These are phyloP conservation scores for Heritiera littoralis DNA, from an alignment of 345 rosid species.

Conservation along the genomic window DNA sequence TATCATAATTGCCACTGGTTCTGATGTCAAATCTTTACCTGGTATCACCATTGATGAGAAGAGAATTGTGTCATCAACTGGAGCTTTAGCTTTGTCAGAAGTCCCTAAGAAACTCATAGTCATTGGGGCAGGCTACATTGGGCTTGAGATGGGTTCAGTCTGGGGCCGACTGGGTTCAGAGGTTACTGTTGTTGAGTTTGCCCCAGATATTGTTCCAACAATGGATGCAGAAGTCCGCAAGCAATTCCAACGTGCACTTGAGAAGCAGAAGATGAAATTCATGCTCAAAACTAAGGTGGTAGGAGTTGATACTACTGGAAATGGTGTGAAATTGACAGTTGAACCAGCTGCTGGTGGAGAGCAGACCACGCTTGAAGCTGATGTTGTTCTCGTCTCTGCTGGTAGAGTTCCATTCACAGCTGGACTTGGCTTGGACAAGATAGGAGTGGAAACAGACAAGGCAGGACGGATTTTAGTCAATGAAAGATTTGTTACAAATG, in stretches of 20 bases:
- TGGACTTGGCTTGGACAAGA: constrained; percentile 82
- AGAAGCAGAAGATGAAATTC: constrained; percentile 97
- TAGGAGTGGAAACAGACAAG: constrained; percentile 89
- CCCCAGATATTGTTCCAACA: constrained; percentile 78
- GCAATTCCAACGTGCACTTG: constrained; percentile 85
- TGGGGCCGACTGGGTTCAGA: constrained; percentile 93
- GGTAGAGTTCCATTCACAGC: constrained; percentile 87
- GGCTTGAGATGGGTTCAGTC: constrained; percentile 99
- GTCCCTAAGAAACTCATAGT: constrained; percentile 98
- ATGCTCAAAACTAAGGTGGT: constrained; percentile 98
- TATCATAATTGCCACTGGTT: constrained; percentile 88
- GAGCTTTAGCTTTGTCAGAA: constrained; percentile 73
- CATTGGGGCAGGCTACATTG: constrained; percentile 97
- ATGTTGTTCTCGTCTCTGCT: constrained; percentile 89
- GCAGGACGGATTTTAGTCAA: constrained; percentile 72
- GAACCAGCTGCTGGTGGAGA: constrained; percentile 89
- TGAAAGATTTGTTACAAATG: constrained; percentile 73
- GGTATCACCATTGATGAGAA: constrained; percentile 93
- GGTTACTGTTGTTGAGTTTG: constrained; percentile 97
- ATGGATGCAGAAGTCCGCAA: constrained; percentile 94
- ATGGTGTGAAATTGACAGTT: constrained; percentile 70
- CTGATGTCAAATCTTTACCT: constrained; percentile 93
- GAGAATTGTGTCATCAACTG: constrained; percentile 94
- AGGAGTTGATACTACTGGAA: constrained; percentile 71
- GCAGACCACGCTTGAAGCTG: constrained; percentile 80